Evolutionary conservation across 2,329 filamentous ascomycete genomes (phyloP).

Genomic region (Trichoderma sp.): DNA sequence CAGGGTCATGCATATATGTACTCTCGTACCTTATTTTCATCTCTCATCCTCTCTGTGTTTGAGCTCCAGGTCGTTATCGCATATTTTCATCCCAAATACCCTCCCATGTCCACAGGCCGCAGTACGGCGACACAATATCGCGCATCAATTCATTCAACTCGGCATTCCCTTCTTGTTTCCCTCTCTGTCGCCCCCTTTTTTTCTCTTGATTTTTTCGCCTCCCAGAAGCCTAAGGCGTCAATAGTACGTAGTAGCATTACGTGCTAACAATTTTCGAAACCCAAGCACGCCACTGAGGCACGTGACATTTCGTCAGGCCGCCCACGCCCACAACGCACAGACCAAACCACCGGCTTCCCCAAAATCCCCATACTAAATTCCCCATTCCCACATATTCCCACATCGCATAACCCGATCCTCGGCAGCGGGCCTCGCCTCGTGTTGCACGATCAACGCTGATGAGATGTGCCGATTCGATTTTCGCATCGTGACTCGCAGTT

Average conservation of each 20-base stretch:
- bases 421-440: background rate
- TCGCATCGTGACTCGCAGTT: background rate
- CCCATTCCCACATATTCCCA: constrained; percentile 4
- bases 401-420: background rate
- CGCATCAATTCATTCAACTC: background rate
- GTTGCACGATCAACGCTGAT: background rate
- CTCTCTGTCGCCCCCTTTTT: background rate
- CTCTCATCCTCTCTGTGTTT: background rate
- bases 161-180: background rate
- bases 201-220: background rate
- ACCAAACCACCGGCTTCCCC: background rate
- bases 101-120: background rate
- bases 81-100: background rate
- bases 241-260: background rate
- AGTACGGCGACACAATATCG: background rate
- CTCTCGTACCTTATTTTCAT: background rate
- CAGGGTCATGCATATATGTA: constrained; percentile 5
- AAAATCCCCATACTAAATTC: background rate
- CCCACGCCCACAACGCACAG: background rate
- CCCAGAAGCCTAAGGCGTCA: background rate
- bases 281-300: constrained; percentile 1
- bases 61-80: background rate
- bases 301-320: constrained; percentile 14
- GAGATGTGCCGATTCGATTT: background rate
- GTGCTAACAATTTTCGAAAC: background rate